Evolutionary conservation across 257 asterid species (phyloP), one percentile per base, ranked within the genome.

Genomic region (Ligustrum vulgare): DNA sequence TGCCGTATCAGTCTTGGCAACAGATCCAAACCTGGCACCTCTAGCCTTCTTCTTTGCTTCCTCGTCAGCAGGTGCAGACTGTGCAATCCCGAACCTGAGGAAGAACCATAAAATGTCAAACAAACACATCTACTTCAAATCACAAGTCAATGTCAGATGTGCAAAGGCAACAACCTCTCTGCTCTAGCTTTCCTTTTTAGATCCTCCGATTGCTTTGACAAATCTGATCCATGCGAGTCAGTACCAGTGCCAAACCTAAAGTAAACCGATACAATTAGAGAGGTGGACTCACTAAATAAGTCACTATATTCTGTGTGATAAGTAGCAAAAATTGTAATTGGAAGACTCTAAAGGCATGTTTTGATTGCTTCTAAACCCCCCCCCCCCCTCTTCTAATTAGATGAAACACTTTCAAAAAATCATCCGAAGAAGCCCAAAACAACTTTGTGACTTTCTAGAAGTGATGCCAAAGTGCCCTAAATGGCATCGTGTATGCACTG

Each of bases 151-250:
- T 6, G 15, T 35, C 34, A 8, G 72, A 31, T 68, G 67, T 45
- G 10, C 67, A 22, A 67, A 67, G 15, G 56, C 75, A 80, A 51
- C 5, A 73, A 93, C 99, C 98, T 93, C 85, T 92, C 98, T 34
- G 99, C 99, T 83, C 99, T 91, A 67, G 98, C 96, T 84, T 89
- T 93, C 92, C 88, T 88, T 85, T 93, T 93, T 78, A 78, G 89
- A 75, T 89, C 97, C 84, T 93, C 99, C 4, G 94, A 75, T 67
- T 86, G 80, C 87, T 93, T 95, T 43, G 81, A 32, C 32, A 87
- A 80, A 80, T 85, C 89, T 77, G 84, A 49, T 69, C 82, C 96
- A 66, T 69, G 79, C 23, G 31, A 37, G 13, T 84, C 82, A 39
- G 89, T n/a, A 33, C 41, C 87, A 31, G 88, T 88, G 79, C 98